These are phyloP conservation scores for Myxozyma neglecta DNA, from an alignment of 805 yeast species.

Conservation along the genomic window DNA sequence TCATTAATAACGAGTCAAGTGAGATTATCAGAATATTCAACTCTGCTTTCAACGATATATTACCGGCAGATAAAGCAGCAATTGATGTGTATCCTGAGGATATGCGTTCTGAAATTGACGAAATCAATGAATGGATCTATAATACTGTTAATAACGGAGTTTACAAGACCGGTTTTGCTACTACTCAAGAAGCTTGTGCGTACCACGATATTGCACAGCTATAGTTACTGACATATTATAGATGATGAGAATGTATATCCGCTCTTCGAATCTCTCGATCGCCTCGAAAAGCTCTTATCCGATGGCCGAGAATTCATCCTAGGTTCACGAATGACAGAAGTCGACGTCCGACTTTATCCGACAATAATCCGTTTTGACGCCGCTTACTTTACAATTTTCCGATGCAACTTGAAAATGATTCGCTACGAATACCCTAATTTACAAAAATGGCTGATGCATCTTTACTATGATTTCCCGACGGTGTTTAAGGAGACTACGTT, in stretches of 20 bases:
- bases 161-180: constrained; percentile 87
- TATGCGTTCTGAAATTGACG: constrained; percentile 63
- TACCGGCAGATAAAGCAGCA: constrained; percentile 45
- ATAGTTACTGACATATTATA: constrained; percentile 38
- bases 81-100: constrained; percentile 65
- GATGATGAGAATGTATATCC: constrained; percentile 59
- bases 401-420: constrained; percentile 80
- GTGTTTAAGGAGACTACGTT: constrained; percentile 77
- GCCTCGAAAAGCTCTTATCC: constrained; percentile 60
- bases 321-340: constrained; percentile 76
- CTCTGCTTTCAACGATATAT: constrained; percentile 57
- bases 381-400: constrained; percentile 91
- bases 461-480: constrained; percentile 75
- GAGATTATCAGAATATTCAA: constrained; percentile 85
- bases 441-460: constrained; percentile 75
- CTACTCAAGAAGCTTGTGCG: constrained; percentile 71
- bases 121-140: constrained; percentile 76
- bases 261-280: constrained; percentile 67
- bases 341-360: constrained; percentile 81
- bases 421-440: constrained; percentile 75
- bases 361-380: constrained; percentile 90
- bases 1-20: constrained; percentile 84
- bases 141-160: constrained; percentile 88
- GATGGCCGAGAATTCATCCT: constrained; percentile 49
- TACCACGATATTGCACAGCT: background rate